Base-by-base conservation (phyloP, 2,329 filamentous ascomycete genomes). In the Alternaria longipes region DNA sequence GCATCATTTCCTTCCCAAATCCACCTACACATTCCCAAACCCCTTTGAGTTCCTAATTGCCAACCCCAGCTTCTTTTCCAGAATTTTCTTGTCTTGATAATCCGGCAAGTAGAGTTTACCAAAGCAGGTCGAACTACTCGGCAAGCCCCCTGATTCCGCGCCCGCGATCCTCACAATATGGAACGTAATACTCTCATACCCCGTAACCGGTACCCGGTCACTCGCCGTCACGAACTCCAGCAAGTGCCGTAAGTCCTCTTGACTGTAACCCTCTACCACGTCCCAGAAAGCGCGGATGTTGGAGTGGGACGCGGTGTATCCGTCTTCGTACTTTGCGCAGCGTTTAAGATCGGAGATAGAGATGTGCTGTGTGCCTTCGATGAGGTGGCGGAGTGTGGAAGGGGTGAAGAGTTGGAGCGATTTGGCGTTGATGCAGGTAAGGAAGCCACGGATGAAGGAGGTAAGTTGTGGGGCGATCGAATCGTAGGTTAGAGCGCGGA, bases 211-310 rank as follows among this genome's bases (percentile, higher is more conserved):
- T 2, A 98, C 87, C 2, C 95, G 87, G 74, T 97, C 94, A 70
- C 90, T 94, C 0, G 94, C 94, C 14, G 95, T 99, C 30, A 99
- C 94, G 73, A 99, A 99, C 76, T 97, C 93, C 32, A 99, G 84
- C 34, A 99, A 81, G 70, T 87, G 88, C 54, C 89, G 86, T 78
- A 90, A 90, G 83, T 94, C 90, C 45, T 86, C 83, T 16, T 90
- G 84, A 60, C 88, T 84, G 73, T 87, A 95, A 36, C 76, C 79
- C 65, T 86, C 86, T 1, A 97, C 91, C 8, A 97, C 85, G 12
- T 84, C 84, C 95, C 95, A 99, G 76, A 99, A 98, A 68, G 91
- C 87, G 24, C 83, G 82, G 42, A 99, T 88, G 1, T 90, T 87
- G 14, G 83, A 87, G 66, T 95, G 90, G 0, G 82, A 83, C 0